phyloP scores from a whole-genome alignment of 495 filamentous ascomycete genomes.

The Xylaria intraflava region DNA sequence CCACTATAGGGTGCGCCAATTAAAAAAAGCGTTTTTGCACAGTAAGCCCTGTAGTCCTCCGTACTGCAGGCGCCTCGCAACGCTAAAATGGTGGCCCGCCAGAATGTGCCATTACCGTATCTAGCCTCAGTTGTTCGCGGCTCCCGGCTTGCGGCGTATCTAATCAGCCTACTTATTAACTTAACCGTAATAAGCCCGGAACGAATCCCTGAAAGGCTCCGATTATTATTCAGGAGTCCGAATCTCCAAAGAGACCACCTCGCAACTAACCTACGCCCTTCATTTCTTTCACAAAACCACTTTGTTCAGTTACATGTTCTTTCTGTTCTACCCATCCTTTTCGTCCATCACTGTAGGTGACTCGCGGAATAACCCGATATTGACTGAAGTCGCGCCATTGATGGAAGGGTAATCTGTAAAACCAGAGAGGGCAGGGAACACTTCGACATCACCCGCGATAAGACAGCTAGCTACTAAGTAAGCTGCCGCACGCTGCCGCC shows the following conservation, averaged over 20 bases:
- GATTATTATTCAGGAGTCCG: constrained; percentile 3
- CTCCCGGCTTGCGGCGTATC: not conserved
- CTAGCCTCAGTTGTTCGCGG: too few species aligned
- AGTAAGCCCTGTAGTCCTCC: too few species aligned
- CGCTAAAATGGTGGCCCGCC: too few species aligned
- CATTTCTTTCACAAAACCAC: not conserved
- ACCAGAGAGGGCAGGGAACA: not conserved
- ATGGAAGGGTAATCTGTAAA: constrained; percentile 7
- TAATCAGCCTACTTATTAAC: too few species aligned
- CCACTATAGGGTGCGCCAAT: too few species aligned
- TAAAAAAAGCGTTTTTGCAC: too few species aligned
- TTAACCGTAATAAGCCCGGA: not conserved
- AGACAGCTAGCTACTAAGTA: not conserved
- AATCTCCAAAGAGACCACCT: constrained; percentile 11
- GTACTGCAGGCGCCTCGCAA: too few species aligned
- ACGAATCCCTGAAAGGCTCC: not conserved
- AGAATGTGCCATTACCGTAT: too few species aligned
- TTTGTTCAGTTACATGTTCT: too few species aligned
- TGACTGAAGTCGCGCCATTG: not conserved
- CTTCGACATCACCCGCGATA: not conserved
- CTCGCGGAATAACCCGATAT: not conserved
- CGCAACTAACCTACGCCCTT: not conserved
- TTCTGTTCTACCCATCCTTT: not conserved
- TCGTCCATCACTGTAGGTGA: not conserved
- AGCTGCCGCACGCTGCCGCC: not conserved